Base-by-base conservation (phyloP, 805 yeast genomes). In the Blastobotrys parvus region DNA sequence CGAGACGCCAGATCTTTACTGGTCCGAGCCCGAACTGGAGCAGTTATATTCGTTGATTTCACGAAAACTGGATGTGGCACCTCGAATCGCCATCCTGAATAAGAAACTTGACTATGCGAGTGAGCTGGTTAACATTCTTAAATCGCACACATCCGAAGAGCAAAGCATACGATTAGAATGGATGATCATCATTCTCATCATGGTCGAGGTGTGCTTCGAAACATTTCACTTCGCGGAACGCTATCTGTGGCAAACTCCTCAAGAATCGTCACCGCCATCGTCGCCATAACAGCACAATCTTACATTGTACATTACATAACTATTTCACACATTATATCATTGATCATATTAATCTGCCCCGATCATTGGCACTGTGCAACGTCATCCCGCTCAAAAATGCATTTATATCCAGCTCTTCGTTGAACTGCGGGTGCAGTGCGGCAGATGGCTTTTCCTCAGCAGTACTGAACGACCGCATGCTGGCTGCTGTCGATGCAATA, bases 1-100 rank as follows among this genome's bases (percentile, higher is more conserved):
- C 23, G 96, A 88, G 53, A 86, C 94, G 0, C 97, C 97, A 0
- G 97, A 89, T 59, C 63, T 87, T 35, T 89, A 88, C 61, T 89
- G 97, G 97, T 75, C 86, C 37, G 95, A 88, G 57, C 94, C 96
- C 1, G 77, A 78, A 27, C 66, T 89, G 42, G 97, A 89, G 57
- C 71, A 71, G 42, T 77, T 87, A 7, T 89, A 86, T 60, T 74
- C 78, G 39, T 71, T 75, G 16, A 78, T 86, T 5, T 82, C 94
- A 0, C 73, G 73, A 38, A 75, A 75, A 18, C 66, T 89, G 44
- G 97, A 89, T 54, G 78, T 89, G 23, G 70, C 72, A 23, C 83
- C 90, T 4, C 69, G 97, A 48, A 83, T 88, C 38, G 69, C 77
- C 23, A 86, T 88, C 29, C 65, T 89, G 58, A 89, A 89, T 60